phyloP scores from a whole-genome alignment of 2,329 filamentous ascomycete species.

The Sporothrix globosa region DNA sequence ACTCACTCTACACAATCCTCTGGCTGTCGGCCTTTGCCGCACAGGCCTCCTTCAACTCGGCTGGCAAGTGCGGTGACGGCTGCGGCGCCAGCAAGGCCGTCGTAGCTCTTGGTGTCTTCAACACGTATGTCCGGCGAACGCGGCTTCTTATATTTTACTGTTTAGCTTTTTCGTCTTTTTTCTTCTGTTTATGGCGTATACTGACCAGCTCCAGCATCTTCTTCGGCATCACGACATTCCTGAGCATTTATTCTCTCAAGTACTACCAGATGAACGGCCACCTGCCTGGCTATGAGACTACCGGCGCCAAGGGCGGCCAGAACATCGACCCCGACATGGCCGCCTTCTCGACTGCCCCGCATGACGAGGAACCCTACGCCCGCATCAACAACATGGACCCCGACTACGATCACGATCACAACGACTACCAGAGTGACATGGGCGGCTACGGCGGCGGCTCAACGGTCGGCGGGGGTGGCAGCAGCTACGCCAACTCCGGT shows the following conservation, averaged over 20 bases:
- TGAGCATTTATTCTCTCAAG: constrained; percentile 63
- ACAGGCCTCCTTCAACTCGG: constrained; percentile 65
- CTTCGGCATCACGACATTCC: constrained; percentile 56
- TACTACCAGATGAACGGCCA: constrained; percentile 65
- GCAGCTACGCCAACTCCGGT: constrained; percentile 32
- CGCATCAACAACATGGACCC: constrained; percentile 60
- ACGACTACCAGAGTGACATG: constrained; percentile 35
- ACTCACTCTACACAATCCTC: constrained; percentile 61
- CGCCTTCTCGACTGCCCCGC: constrained; percentile 68
- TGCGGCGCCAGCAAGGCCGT: constrained; percentile 66
- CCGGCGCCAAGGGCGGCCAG: constrained; percentile 43
- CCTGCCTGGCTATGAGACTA: constrained; percentile 63
- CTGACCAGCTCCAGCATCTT: constrained; percentile 52
- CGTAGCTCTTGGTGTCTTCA: constrained; percentile 64
- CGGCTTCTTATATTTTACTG: neutral
- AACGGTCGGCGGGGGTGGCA: constrained; percentile 24
- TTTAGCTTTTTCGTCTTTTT: neutral
- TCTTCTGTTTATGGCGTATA: constrained; percentile 15
- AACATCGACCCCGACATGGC: constrained; percentile 71
- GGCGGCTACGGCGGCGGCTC: constrained; percentile 32
- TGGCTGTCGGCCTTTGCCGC: constrained; percentile 70
- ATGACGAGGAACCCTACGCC: constrained; percentile 67
- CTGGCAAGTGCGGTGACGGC: constrained; percentile 56
- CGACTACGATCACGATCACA: constrained; percentile 49
- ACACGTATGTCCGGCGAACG: constrained; percentile 55